Evolutionary conservation across 2,329 filamentous ascomycete species (phyloP).

Genomic region (Zymoseptoria pseudotritici): DNA sequence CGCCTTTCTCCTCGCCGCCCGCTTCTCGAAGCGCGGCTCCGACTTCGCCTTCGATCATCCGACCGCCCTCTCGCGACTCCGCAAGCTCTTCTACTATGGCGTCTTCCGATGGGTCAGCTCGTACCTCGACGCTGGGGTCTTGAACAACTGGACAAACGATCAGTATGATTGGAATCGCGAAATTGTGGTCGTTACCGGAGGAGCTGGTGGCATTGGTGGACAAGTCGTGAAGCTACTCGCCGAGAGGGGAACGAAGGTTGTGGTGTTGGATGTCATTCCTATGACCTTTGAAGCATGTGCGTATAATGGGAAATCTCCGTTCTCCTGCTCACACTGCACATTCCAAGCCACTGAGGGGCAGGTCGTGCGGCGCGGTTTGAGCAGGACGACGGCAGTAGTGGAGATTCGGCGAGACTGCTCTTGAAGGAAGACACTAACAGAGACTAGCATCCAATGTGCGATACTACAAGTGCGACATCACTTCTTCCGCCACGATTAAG

Average conservation of each 20-base stretch:
- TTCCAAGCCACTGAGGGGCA: too few species aligned
- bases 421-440: background rate
- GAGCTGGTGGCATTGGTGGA: slow-evolving; percentile 65
- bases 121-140: slow-evolving; percentile 45
- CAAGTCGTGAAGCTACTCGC: slow-evolving; percentile 59
- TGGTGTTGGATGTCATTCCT: slow-evolving; percentile 62
- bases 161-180: slow-evolving; percentile 64
- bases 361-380: too few species aligned
- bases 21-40: slow-evolving; percentile 56
- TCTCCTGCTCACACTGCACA: too few species aligned
- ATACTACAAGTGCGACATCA: slow-evolving; percentile 40
- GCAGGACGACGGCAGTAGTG: background rate
- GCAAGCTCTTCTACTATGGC: slow-evolving; percentile 39
- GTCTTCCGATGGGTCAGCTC: slow-evolving; percentile 43
- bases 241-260: slow-evolving; percentile 57
- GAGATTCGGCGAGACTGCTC: background rate
- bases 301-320: background rate
- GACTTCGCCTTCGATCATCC: slow-evolving; percentile 45
- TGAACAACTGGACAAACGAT: slow-evolving; percentile 47
- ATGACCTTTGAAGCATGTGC: slow-evolving; percentile 43
- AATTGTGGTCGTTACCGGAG: slow-evolving; percentile 62
- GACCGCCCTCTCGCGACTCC: slow-evolving; percentile 47
- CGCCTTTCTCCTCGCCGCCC: slow-evolving; percentile 55
- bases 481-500: slow-evolving; percentile 40
- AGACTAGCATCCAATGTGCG: background rate